A percentile compares a stretch with the other conserved stretches of the same genome.
These are phyloP conservation scores for Hypoxylon fuscum DNA, from an alignment of 495 filamentous ascomycete genomes.

Conservation along the genomic window DNA sequence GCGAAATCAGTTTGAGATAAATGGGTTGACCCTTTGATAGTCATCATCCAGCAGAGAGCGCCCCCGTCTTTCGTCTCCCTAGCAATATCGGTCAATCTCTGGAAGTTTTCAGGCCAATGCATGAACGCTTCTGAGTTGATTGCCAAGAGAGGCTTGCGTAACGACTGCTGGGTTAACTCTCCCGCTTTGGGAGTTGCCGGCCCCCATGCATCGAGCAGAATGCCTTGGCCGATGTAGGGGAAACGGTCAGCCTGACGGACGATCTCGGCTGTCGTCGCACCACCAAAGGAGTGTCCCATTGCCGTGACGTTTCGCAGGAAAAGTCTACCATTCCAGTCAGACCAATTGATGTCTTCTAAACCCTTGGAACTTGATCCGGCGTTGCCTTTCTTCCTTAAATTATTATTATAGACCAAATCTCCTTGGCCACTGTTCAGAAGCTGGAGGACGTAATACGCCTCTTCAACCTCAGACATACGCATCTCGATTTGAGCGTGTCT, in stretches of 20 bases:
- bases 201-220: constrained; percentile 68
- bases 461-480: constrained; percentile 68
- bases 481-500: constrained; percentile 69
- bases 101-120: constrained; percentile 67
- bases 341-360: constrained; percentile 49
- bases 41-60: constrained; percentile 65
- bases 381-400: constrained; percentile 59
- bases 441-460: constrained; percentile 62
- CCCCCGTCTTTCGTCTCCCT: constrained; percentile 58
- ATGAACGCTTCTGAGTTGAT: constrained; percentile 71
- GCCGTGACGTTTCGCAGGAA: constrained; percentile 64
- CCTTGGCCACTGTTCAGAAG: constrained; percentile 62
- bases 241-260: constrained; percentile 59
- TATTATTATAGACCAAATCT: constrained; percentile 51
- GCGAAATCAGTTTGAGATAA: constrained; percentile 67
- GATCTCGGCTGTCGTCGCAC: constrained; percentile 68
- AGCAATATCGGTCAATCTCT: constrained; percentile 58
- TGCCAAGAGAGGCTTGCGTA: constrained; percentile 61
- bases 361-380: constrained; percentile 60
- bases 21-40: constrained; percentile 66
- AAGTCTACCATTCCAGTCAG: constrained; percentile 50
- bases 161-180: constrained; percentile 48
- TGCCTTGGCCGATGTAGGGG: constrained; percentile 62
- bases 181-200: constrained; percentile 49
- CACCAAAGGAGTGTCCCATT: constrained; percentile 74